Percentiles rank a stretch among this genome's conserved stretches.
phyloP scores from a whole-genome alignment of 148 eudicot species.

The Dysphania ambrosioides region DNA sequence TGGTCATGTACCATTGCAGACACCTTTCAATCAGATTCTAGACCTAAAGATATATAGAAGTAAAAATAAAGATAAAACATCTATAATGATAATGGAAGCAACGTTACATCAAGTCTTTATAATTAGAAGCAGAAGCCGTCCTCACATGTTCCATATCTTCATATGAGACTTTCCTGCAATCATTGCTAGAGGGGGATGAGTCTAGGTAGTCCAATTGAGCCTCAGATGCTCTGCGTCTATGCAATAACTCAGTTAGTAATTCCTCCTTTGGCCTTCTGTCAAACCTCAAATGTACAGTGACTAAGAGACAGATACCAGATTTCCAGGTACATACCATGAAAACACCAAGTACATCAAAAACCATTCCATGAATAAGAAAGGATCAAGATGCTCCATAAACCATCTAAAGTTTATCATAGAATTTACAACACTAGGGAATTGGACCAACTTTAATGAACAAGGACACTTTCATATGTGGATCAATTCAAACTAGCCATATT shows the following conservation, averaged over 20 bases:
- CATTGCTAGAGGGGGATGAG: conserved; percentile 4
- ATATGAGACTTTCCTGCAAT: neutral
- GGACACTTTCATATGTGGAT: neutral
- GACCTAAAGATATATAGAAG: conserved; percentile 39
- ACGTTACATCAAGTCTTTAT: neutral
- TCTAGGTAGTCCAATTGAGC: conserved; percentile 13
- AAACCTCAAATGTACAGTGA: neutral
- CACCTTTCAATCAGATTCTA: conserved; percentile 75
- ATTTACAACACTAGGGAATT: neutral
- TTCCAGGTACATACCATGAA: neutral
- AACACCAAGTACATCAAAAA: neutral
- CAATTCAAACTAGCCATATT: too few species aligned
- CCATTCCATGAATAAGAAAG: neutral
- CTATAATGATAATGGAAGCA: neutral
- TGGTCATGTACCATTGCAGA: conserved; percentile 68
- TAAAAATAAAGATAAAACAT: neutral
- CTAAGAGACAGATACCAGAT: neutral
- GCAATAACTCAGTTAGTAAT: conserved; percentile 3
- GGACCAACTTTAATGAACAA: neutral
- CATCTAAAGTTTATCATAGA: neutral
- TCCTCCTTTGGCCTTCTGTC: conserved; percentile 4
- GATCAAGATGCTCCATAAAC: neutral
- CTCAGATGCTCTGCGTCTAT: neutral
- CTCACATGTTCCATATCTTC: conserved; percentile 15
- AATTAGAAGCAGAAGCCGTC: neutral